A percentile compares a stretch with the other conserved stretches of the same genome.
phyloP scores from a whole-genome alignment of 2,329 filamentous ascomycete genomes.

The Nemania bipapillata region DNA sequence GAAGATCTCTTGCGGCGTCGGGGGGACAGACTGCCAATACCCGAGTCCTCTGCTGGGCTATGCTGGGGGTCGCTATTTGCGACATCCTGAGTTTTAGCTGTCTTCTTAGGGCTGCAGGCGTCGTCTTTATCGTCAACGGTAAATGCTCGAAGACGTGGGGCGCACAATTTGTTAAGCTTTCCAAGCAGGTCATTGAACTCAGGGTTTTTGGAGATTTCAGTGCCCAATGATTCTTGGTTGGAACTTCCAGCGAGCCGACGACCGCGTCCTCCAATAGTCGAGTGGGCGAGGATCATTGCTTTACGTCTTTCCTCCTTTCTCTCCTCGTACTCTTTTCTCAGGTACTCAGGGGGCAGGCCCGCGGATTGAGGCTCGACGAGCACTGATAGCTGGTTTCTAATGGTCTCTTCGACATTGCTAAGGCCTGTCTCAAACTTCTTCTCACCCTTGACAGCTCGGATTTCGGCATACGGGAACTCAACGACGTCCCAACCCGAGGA shows the following conservation, averaged over 20 bases:
- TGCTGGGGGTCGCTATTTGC: not conserved
- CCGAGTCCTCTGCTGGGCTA: conserved; percentile 38
- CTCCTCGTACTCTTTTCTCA: conserved; percentile 40
- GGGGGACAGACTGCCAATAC: conserved; percentile 35
- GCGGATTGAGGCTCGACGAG: conserved; percentile 44
- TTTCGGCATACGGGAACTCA: conserved; percentile 42
- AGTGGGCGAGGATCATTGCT: conserved; percentile 24
- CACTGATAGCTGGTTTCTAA: conserved; percentile 33
- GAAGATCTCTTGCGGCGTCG: conserved; percentile 28
- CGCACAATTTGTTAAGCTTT: conserved; percentile 42
- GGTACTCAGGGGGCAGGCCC: conserved; percentile 37
- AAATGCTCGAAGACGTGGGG: conserved; percentile 30
- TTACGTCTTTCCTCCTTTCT: conserved; percentile 21
- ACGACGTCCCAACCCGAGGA: conserved; percentile 21
- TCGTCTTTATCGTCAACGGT: conserved; percentile 27
- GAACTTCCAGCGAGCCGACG: not conserved
- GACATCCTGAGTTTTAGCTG: not conserved
- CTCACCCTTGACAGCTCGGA: conserved; percentile 38
- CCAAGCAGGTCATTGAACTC: conserved; percentile 42
- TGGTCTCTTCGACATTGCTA: conserved; percentile 34
- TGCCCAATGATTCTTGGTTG: conserved; percentile 5
- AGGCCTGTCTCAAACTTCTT: conserved; percentile 36
- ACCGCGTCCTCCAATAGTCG: not conserved
- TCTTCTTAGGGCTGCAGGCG: not conserved
- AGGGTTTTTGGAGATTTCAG: not conserved